These are phyloP conservation scores for Rickenella mellea DNA, from an alignment of 768 basidiomycete species.

Conservation along the genomic window DNA sequence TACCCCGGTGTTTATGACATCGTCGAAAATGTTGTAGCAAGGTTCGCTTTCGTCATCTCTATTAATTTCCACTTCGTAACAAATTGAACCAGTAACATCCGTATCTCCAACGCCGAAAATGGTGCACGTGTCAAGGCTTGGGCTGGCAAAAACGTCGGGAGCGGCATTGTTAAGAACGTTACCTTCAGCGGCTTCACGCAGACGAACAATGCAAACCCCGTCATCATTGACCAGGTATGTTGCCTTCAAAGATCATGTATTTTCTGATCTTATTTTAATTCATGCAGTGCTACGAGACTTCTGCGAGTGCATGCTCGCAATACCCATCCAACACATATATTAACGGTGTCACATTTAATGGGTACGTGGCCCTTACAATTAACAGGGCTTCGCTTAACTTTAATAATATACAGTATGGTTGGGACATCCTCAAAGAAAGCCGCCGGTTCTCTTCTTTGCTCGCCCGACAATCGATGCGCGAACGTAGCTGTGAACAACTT, in stretches of 20 bases:
- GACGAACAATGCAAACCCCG: conserved; percentile 46
- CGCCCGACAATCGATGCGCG: conserved; percentile 41
- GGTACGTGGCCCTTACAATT: conserved; percentile 26
- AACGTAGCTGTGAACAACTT: conserved; percentile 39
- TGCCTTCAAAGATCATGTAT: background rate
- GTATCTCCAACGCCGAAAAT: conserved; percentile 36
- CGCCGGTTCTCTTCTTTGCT: conserved; percentile 41
- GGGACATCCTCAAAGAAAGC: conserved; percentile 42
- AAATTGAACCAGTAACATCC: conserved; percentile 25
- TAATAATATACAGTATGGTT: conserved; percentile 31
- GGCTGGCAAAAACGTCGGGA: conserved; percentile 50
- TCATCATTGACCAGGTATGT: conserved; percentile 46
- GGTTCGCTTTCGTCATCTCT: conserved; percentile 18
- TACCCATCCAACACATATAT: conserved; percentile 48
- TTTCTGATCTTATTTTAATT: background rate
- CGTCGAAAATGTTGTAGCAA: conserved; percentile 33
- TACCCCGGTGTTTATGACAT: conserved; percentile 31
- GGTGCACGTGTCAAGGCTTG: conserved; percentile 59
- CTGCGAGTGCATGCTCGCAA: conserved; percentile 36
- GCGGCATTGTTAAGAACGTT: conserved; percentile 48
- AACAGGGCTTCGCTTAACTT: background rate
- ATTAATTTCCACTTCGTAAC: background rate
- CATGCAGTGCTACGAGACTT: conserved; percentile 38
- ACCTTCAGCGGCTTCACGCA: conserved; percentile 46
- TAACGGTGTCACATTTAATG: conserved; percentile 46